Conservation (phyloP, 345 rosid species). For the Isatis tinctoria region DNA sequence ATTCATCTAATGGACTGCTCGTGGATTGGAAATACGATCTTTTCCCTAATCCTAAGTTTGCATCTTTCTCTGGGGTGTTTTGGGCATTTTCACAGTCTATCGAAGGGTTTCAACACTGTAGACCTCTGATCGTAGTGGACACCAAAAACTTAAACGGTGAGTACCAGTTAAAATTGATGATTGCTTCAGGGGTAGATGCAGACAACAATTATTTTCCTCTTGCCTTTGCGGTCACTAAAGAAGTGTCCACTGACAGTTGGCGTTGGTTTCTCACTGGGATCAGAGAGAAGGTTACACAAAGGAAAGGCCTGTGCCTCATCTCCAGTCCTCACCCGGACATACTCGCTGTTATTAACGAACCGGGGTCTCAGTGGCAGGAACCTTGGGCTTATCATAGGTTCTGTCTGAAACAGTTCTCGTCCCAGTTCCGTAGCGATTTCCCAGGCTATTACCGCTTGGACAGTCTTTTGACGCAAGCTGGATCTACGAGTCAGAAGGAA, state of each 20-base stretch:
- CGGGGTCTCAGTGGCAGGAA: neutral
- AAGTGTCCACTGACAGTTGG: neutral
- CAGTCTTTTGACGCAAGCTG: no score
- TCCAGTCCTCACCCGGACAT: slow-evolving; percentile 17
- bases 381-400: slow-evolving; percentile 6
- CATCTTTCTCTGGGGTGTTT: neutral
- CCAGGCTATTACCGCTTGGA: no score
- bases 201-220: neutral
- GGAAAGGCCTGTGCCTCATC: slow-evolving; percentile 9
- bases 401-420: no score
- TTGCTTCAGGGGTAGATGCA: neutral
- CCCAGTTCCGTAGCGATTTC: no score
- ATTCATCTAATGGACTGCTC: neutral
- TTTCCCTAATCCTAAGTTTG: no score
- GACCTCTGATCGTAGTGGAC: slow-evolving; percentile 11
- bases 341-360: neutral
- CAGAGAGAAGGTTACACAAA: slow-evolving; percentile 11
- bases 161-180: neutral
- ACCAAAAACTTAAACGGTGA: neutral
- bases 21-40: neutral
- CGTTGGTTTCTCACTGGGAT: slow-evolving; percentile 13
- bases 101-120: slow-evolving; percentile 15
- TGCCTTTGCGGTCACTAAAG: slow-evolving; percentile 6
- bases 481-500: no score
- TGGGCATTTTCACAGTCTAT: slow-evolving; percentile 16